Conservation (phyloP, 2,329 filamentous ascomycete species). For the Beauveria scarabaeidicola region DNA sequence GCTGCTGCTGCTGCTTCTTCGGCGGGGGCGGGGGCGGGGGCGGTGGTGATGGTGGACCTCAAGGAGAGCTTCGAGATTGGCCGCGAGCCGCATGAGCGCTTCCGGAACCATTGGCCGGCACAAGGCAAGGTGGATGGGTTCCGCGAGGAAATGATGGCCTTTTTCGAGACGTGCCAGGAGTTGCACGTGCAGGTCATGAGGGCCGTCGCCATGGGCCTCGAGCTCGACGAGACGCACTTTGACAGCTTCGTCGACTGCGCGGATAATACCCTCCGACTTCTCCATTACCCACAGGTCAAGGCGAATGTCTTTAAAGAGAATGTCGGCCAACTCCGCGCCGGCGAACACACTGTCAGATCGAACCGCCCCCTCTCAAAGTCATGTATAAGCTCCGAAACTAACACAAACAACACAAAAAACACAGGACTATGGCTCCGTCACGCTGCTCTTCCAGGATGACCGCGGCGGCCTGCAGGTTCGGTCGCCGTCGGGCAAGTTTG, state of each 20-base stretch:
- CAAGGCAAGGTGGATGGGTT: constrained; percentile 47
- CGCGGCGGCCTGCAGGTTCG: constrained; percentile 50
- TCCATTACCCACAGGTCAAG: constrained; percentile 67
- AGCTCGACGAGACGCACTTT: constrained; percentile 63
- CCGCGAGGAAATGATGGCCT: constrained; percentile 62
- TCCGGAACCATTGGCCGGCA: constrained; percentile 70
- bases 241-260: constrained; percentile 62
- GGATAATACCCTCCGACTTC: constrained; percentile 62
- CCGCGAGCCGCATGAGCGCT: constrained; percentile 46
- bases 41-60: constrained; percentile 44
- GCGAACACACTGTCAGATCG: constrained; percentile 54
- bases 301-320: constrained; percentile 58
- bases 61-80: constrained; percentile 61
- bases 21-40: constrained; percentile 23
- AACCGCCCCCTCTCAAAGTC: neutral
- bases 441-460: constrained; percentile 53
- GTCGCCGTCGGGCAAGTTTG: constrained; percentile 66
- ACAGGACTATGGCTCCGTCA: constrained; percentile 51
- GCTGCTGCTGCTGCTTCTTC: constrained; percentile 22
- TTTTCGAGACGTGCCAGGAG: constrained; percentile 65
- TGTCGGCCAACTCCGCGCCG: constrained; percentile 64
- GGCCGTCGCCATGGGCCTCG: constrained; percentile 76
- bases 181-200: constrained; percentile 75
- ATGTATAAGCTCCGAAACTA: neutral
- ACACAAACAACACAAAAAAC: neutral